Conservation (phyloP, 768 basidiomycete genomes). For the Lyophyllum decastes region DNA sequence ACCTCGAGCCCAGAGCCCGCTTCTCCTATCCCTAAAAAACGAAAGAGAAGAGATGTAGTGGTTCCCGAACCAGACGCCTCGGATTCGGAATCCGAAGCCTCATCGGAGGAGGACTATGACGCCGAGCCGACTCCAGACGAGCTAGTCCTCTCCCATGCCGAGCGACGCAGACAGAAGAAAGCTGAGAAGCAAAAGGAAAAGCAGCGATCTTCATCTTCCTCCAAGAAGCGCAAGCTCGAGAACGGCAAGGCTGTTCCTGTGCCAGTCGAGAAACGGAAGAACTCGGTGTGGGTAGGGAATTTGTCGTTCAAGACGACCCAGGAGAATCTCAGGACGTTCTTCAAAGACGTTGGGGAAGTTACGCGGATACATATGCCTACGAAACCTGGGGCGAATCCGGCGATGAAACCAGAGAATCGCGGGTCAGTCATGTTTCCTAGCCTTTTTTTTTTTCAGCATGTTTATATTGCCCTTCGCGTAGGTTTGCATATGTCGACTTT, state of each 20-base stretch:
- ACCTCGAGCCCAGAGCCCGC: conserved; percentile 30
- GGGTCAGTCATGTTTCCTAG: conserved; percentile 47
- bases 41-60: conserved; percentile 27
- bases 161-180: conserved; percentile 65
- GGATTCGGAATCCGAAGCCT: too few species aligned
- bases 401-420: conserved; percentile 66
- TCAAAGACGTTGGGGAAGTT: conserved; percentile 70
- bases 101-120: too few species aligned
- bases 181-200: conserved; percentile 28
- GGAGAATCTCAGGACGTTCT: conserved; percentile 70
- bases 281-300: conserved; percentile 97
- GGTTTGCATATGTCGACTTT: conserved; percentile 98
- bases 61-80: conserved; percentile 18
- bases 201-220: conserved; percentile 18
- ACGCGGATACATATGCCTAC: conserved; percentile 87
- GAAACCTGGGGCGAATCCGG: conserved; percentile 52
- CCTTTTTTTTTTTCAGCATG: not conserved
- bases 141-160: conserved; percentile 74
- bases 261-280: conserved; percentile 57
- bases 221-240: conserved; percentile 51
- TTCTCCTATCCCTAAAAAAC: conserved; percentile 24
- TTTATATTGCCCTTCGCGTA: conserved; percentile 26
- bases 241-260: conserved; percentile 34
- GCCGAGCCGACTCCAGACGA: conserved; percentile 27
- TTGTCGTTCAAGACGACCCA: conserved; percentile 86